phyloP scores from a whole-genome alignment of 345 rosid genomes.

The Eucalyptus paniculata region DNA sequence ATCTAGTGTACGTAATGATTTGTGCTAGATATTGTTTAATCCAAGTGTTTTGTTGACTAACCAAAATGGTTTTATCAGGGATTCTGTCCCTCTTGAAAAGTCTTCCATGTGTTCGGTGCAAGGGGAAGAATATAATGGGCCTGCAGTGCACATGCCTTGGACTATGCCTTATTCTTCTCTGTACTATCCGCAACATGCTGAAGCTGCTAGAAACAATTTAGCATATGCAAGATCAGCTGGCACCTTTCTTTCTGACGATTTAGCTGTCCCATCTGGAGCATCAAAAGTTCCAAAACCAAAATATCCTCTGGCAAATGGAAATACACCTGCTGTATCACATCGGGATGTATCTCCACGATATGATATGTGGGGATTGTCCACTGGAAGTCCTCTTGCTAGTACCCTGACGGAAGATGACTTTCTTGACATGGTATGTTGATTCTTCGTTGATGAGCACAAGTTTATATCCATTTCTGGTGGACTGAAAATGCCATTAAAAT shows the following conservation, averaged over 20 bases:
- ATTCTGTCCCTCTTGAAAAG: neutral
- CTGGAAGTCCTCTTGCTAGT: constrained; percentile 78
- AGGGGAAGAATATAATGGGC: constrained; percentile 39
- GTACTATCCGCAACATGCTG: constrained; percentile 45
- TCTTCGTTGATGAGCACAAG: neutral
- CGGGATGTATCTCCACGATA: constrained; percentile 27
- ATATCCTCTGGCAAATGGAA: constrained; percentile 5
- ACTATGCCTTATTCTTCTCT: constrained; percentile 31
- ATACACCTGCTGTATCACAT: constrained; percentile 17
- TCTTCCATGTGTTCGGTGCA: constrained; percentile 30
- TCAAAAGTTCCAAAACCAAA: constrained; percentile 22
- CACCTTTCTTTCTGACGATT: constrained; percentile 12
- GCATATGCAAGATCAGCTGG: constrained; percentile 30
- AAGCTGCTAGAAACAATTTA: constrained; percentile 34
- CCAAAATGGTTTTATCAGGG: constrained; percentile 2
- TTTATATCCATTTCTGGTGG: neutral
- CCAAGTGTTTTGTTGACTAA: neutral
- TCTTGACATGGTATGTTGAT: constrained; percentile 66
- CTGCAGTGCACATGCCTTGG: constrained; percentile 23
- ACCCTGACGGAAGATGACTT: constrained; percentile 80
- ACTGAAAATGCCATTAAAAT: neutral
- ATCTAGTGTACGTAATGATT: neutral
- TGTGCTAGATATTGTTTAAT: neutral
- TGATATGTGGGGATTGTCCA: constrained; percentile 67
- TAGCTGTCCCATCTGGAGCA: constrained; percentile 16